Evolutionary conservation across 768 basidiomycete genomes (phyloP).

Genomic region (Panaeolus papilionaceus): DNA sequence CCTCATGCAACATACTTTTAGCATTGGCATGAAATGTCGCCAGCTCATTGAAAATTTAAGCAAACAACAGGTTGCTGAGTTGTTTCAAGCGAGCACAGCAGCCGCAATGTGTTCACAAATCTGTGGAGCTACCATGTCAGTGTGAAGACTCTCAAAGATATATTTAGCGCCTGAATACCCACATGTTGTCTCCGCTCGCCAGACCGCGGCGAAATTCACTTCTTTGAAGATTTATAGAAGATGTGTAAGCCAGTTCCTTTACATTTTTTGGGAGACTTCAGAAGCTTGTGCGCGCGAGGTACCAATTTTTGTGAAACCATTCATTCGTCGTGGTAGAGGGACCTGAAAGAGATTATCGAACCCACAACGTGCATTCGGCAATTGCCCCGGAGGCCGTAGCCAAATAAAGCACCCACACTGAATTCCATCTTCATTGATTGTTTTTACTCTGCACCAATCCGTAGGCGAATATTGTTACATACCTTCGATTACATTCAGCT

Average conservation of each 20-base stretch:
- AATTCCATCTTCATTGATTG: neutral
- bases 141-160: neutral
- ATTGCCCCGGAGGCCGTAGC: neutral
- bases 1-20: neutral
- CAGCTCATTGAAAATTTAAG: neutral
- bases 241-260: neutral
- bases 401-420: constrained; percentile 1
- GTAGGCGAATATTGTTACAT: neutral
- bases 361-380: neutral
- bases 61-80: neutral
- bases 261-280: neutral
- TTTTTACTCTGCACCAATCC: constrained; percentile 2
- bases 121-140: constrained; percentile 2
- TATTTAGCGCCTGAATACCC: constrained; percentile 8
- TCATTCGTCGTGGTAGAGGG: neutral
- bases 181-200: neutral
- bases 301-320: neutral
- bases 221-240: constrained; percentile 10
- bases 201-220: neutral
- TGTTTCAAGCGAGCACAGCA: neutral
- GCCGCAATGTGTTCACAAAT: neutral
- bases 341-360: neutral
- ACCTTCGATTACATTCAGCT: neutral
- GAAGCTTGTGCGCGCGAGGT: neutral
- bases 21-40: neutral